Base-by-base conservation (phyloP, 495 filamentous ascomycete species). In the Glarea lozoyensis region DNA sequence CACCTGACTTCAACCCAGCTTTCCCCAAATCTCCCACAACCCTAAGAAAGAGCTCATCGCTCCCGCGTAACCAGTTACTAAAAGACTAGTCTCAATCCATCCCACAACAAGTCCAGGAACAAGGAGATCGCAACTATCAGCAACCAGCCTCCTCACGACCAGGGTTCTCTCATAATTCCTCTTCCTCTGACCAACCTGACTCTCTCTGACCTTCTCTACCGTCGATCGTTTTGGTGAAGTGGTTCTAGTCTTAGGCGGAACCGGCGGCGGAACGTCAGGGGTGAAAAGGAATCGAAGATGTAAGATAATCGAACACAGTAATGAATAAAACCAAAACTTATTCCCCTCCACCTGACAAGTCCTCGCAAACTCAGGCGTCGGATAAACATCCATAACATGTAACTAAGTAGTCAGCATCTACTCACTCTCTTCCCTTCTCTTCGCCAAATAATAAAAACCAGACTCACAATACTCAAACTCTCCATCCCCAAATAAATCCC, bases 281-380 rank as follows among this genome's bases (percentile, higher is more conserved):
- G n/a, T n/a, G n/a, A n/a, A n/a, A n/a, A 49, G 49, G 40, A 38
- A 37, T 16, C 40, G 50, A 40, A 48, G 21, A 30, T 55, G 24
- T 22, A 24, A 37, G n/a, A 38, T 2, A 32, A 56, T 49, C 1
- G 46, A 52, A 20, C 32, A 53, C 2, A 59, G 55, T 3, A 84
- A 52, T 0, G 69, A 66, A 43, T 76, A 75, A 41, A 82, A 74
- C 80, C 80, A 84, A 53, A 81, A 79, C 41, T 71, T 64, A 55
- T 81, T 76, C 2, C 66, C 77, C 50, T 83, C 75, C n/a, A 70
- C 39, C 19, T 58, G 48, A 29, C 68, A 27, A 10, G 54, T 55
- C 17, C 47, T 30, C 0, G 61, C 56, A 59, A 58, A 69, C n/a
- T 29, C 25, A 22, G 50, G 20, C 3, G 40, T 39, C 58, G 44